These are phyloP conservation scores for Nicotiana sylvestris DNA, from an alignment of 257 asterid species.

Conservation along the genomic window DNA sequence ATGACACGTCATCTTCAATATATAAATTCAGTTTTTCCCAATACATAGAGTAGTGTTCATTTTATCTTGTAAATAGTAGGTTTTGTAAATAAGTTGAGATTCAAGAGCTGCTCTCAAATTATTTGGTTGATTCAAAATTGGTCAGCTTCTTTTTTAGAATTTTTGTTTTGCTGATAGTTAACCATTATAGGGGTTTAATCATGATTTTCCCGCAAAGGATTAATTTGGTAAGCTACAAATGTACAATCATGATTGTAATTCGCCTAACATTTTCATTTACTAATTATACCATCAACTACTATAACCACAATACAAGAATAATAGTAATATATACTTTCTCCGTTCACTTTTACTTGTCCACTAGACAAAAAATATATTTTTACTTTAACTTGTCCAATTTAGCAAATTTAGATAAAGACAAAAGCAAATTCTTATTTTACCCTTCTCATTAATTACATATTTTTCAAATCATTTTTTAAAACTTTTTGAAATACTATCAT, in stretches of 20 bases:
- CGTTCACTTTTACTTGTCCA: no score
- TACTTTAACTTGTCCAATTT: no score
- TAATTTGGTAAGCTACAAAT: background rate
- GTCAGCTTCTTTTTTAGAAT: background rate
- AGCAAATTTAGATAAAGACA: no score
- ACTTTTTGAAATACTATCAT: no score
- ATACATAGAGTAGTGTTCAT: background rate
- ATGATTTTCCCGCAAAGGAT: constrained; percentile 13
- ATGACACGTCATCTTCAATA: no score
- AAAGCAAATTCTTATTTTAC: no score
- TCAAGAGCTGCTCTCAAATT: background rate
- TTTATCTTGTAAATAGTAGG: constrained; percentile 20
- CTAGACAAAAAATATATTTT: no score
- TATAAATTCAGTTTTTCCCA: no score
- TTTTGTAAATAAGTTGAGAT: background rate
- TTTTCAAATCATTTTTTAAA: no score
- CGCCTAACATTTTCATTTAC: background rate
- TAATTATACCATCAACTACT: background rate
- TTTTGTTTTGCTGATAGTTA: background rate
- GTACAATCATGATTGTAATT: background rate
- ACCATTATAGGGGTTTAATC: background rate
- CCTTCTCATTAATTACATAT: no score
- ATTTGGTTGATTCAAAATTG: background rate
- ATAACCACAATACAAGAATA: background rate
- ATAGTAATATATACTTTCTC: background rate